A percentile compares a stretch with the other conserved stretches of the same genome.
Conservation (phyloP, 1,284 basidiomycete genomes). For the Peniophora sp. region DNA sequence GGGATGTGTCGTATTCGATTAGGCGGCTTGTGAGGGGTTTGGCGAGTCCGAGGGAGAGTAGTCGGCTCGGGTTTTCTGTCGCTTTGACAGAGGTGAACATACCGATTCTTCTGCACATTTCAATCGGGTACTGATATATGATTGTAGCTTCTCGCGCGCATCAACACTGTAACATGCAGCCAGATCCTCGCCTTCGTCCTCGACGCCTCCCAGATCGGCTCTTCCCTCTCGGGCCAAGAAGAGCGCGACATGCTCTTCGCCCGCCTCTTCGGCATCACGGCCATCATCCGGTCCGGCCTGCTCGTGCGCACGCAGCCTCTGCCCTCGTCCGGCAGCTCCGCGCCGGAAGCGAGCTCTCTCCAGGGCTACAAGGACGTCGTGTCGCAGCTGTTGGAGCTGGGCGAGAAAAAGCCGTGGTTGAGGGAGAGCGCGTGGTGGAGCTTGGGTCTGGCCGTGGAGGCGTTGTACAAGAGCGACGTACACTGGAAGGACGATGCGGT, state of each 20-base stretch:
- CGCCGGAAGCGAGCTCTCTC: conserved; percentile 45
- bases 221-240: conserved; percentile 81
- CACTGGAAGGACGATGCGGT: conserved; percentile 71
- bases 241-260: conserved; percentile 91
- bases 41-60: conserved; percentile 88
- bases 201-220: conserved; percentile 60
- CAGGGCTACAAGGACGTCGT: conserved; percentile 61
- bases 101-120: conserved; percentile 2
- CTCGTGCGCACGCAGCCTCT: conserved; percentile 55
- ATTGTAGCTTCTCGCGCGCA: conserved; percentile 68
- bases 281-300: conserved; percentile 76
- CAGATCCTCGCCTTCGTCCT: conserved; percentile 72
- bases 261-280: conserved; percentile 82
- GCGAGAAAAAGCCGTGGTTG: conserved; percentile 86
- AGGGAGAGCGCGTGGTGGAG: conserved; percentile 90
- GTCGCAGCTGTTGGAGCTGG: conserved; percentile 59
- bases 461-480: conserved; percentile 48
- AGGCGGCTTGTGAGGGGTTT: conserved; percentile 80
- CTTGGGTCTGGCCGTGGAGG: conserved; percentile 56
- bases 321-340: conserved; percentile 42
- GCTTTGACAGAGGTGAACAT: conserved; percentile 84
- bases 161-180: conserved; percentile 71
- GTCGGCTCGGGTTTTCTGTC: conserved; percentile 90
- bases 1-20: conserved; percentile 87
- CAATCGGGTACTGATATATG: conserved; percentile 23